Base-by-base conservation (phyloP, 768 basidiomycete species). In the Chlorophyllum brunneum region DNA sequence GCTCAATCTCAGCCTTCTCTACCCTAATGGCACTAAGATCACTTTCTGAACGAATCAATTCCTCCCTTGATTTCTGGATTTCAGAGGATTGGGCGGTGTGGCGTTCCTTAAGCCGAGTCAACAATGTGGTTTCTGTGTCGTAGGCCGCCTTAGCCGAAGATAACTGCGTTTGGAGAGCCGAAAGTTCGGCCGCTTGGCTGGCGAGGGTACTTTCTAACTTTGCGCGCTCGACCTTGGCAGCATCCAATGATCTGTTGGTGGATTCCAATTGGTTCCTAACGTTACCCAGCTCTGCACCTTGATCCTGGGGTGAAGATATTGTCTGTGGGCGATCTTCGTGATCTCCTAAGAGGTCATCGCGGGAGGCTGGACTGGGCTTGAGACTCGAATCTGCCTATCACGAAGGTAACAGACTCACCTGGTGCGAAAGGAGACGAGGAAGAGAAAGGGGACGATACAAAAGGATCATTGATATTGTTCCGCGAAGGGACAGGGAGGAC, bases 1-100 rank as follows among this genome's bases (percentile, higher is more conserved):
- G 90, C 65, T 95, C 93, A 18, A 98, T 75, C 68, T 98, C 97
- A 5, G 86, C 75, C 72, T 95, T 98, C 71, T 98, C 94, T 18
- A 92, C 82, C 13, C 86, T 76, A 40, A 95, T 63, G 6, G 88
- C 94, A 57, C 90, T 92, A 34, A 99, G 76, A 58, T 98, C 93
- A 63, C 92, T 93, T 71, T 98, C 95, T 3, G 89, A 86, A 36
- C 78, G 76, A 58, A 99, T 98, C 31, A 98, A 71, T 54, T 95
- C 88, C 47, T 85, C 80, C 45, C 80, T 77, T 3, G 82, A 66
- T 64, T 82, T 86, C 60, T 84, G 78, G 24, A 97, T 86, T 16
- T 88, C 85, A 15, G 78, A 71, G 2, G 74, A 74, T 70, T 97
- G 95, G 6, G 74, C 71, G 0, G 75, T 67, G 42, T 79, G 79